phyloP scores from a whole-genome alignment of 768 basidiomycete species.

The Suillus fuscotomentosus region DNA sequence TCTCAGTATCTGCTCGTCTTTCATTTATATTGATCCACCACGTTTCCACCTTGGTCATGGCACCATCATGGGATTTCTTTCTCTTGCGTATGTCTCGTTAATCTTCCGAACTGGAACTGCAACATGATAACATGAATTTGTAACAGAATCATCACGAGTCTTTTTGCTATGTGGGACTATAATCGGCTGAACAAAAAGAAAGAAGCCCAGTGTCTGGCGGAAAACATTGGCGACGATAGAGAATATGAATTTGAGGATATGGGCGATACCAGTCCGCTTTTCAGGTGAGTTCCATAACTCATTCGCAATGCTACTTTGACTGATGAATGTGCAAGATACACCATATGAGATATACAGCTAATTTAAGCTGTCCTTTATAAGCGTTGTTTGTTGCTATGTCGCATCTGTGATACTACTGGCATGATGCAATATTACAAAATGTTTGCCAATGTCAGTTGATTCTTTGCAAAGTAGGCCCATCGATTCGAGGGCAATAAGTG shows the following conservation, averaged over 20 bases:
- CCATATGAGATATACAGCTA: not conserved
- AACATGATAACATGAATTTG: conserved; percentile 26
- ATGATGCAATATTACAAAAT: not conserved
- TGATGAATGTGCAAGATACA: not conserved
- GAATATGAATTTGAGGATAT: conserved; percentile 43
- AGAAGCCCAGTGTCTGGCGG: conserved; percentile 40
- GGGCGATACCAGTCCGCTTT: conserved; percentile 56
- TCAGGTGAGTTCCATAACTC: conserved; percentile 32
- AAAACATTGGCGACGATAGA: conserved; percentile 41
- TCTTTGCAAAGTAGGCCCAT: not conserved
- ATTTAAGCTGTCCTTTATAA: not conserved
- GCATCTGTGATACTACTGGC: not conserved
- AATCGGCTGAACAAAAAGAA: conserved; percentile 50
- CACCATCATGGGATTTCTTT: conserved; percentile 34
- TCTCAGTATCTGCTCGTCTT: conserved; percentile 41
- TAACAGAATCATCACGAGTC: conserved; percentile 39
- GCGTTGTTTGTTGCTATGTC: not conserved
- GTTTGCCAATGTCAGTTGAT: not conserved
- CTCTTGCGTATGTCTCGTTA: conserved; percentile 20
- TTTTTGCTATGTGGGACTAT: conserved; percentile 48
- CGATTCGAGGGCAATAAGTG: not conserved
- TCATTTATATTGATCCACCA: conserved; percentile 39
- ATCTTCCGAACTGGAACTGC: conserved; percentile 4
- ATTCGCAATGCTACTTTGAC: not conserved
- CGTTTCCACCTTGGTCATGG: conserved; percentile 37